Conservation (phyloP, 2,329 filamentous ascomycete species). For the Cytospora piceae region DNA sequence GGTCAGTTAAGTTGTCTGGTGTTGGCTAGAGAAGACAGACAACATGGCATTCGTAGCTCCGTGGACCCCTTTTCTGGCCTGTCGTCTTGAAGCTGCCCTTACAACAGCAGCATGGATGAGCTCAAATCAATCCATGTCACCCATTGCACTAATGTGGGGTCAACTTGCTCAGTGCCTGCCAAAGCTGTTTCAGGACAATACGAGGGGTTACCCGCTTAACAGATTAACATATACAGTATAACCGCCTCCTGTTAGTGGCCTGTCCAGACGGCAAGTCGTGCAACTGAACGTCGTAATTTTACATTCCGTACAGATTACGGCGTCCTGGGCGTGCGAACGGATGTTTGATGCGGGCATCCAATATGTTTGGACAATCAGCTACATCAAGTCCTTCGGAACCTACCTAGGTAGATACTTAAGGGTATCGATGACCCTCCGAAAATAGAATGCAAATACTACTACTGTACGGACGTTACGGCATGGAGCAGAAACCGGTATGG, state of each 20-base stretch:
- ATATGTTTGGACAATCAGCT: too few species aligned
- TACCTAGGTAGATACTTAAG: too few species aligned
- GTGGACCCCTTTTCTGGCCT: constrained; percentile 1
- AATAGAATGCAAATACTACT: too few species aligned
- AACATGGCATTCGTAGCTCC: not conserved
- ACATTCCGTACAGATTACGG: too few species aligned
- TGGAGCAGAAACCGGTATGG: too few species aligned
- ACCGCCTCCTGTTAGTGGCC: not conserved
- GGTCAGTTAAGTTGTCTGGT: not conserved
- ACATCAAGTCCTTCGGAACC: too few species aligned
- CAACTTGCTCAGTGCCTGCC: not conserved
- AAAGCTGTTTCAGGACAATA: not conserved
- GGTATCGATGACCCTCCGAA: too few species aligned
- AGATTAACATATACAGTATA: not conserved
- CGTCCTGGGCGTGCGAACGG: too few species aligned
- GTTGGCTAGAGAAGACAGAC: not conserved
- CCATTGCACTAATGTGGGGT: not conserved
- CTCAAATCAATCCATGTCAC: not conserved
- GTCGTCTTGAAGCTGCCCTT: not conserved
- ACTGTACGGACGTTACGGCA: too few species aligned
- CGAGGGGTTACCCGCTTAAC: not conserved
- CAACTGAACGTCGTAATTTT: too few species aligned
- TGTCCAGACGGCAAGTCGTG: not conserved
- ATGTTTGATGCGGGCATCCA: too few species aligned
- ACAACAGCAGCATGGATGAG: not conserved